phyloP scores from a whole-genome alignment of 1,139 yeast species.

The Kurtzmaniella quercitrusa region DNA sequence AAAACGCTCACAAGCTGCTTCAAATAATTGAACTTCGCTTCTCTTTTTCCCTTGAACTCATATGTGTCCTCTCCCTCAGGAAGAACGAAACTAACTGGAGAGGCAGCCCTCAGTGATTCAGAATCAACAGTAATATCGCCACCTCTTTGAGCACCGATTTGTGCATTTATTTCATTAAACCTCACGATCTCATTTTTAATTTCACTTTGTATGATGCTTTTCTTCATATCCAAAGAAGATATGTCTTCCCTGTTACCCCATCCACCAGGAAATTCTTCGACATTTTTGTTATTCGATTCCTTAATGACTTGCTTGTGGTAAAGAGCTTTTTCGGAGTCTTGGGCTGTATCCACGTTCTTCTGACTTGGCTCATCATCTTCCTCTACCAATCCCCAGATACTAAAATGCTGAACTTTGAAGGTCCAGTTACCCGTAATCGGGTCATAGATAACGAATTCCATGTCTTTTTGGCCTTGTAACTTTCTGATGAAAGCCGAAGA shows the following conservation, averaged over 20 bases:
- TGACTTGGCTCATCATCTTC: slow-evolving; percentile 51
- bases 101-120: slow-evolving; percentile 8
- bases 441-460: slow-evolving; percentile 76
- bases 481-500: slow-evolving; percentile 40
- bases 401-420: slow-evolving; percentile 84
- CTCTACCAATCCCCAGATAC: slow-evolving; percentile 87
- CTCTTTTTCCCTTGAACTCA: slow-evolving; percentile 10
- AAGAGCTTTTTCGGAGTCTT: slow-evolving; percentile 25
- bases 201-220: slow-evolving; percentile 9
- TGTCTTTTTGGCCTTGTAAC: slow-evolving; percentile 52
- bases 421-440: slow-evolving; percentile 76
- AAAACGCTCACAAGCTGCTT: slow-evolving; percentile 29
- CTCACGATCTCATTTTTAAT: not conserved
- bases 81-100: slow-evolving; percentile 11
- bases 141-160: slow-evolving; percentile 1
- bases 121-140: slow-evolving; percentile 4
- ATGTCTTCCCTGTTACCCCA: slow-evolving; percentile 20
- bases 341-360: slow-evolving; percentile 20
- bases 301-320: slow-evolving; percentile 32
- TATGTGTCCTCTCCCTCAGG: slow-evolving; percentile 7
- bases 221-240: slow-evolving; percentile 19
- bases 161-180: not conserved
- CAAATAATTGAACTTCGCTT: slow-evolving; percentile 29
- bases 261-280: slow-evolving; percentile 37
- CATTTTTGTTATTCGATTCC: slow-evolving; percentile 27